Conservation (phyloP, 441 rosid species). For the Rhodomyrtus psidioides region DNA sequence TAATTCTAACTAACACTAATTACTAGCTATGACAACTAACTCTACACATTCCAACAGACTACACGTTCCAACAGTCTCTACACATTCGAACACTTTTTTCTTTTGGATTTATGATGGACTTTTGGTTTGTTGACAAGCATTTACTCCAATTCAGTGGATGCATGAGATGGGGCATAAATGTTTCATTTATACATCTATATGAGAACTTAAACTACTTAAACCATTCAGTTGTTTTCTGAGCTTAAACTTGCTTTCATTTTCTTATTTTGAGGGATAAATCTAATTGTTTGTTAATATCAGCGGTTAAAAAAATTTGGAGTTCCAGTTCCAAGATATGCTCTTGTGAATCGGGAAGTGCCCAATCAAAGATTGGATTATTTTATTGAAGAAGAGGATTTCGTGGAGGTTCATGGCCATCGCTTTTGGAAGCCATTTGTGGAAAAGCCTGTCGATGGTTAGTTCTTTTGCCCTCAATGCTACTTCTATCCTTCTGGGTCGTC, state of each 20-base stretch:
- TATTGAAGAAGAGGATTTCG: conserved; percentile 94
- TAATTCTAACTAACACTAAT: too few relatives aligned
- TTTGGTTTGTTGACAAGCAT: not conserved
- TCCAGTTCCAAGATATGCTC: conserved; percentile 97
- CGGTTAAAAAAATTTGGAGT: conserved; percentile 87
- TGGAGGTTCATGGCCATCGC: conserved; percentile 91
- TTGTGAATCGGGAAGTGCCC: conserved; percentile 82
- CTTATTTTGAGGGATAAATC: not conserved
- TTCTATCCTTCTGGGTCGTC: not conserved
- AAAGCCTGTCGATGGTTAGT: conserved; percentile 94
- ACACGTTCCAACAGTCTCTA: too few relatives aligned
- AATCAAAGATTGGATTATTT: conserved; percentile 84
- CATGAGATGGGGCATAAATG: not conserved
- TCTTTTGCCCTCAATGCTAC: not conserved
- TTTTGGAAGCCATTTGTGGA: conserved; percentile 99
- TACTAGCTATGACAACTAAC: too few relatives aligned
- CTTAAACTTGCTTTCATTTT: not conserved
- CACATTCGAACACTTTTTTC: too few relatives aligned
- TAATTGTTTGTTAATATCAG: conserved; percentile 37
- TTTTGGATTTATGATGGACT: not conserved
- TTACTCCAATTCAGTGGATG: not conserved
- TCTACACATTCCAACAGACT: too few relatives aligned
- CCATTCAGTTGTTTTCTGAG: not conserved
- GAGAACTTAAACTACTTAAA: not conserved
- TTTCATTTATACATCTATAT: not conserved